Percentiles rank a stretch among this genome's conserved stretches.
phyloP scores from a whole-genome alignment of 208 protist genomes.

The Crithidia mellificae region DNA sequence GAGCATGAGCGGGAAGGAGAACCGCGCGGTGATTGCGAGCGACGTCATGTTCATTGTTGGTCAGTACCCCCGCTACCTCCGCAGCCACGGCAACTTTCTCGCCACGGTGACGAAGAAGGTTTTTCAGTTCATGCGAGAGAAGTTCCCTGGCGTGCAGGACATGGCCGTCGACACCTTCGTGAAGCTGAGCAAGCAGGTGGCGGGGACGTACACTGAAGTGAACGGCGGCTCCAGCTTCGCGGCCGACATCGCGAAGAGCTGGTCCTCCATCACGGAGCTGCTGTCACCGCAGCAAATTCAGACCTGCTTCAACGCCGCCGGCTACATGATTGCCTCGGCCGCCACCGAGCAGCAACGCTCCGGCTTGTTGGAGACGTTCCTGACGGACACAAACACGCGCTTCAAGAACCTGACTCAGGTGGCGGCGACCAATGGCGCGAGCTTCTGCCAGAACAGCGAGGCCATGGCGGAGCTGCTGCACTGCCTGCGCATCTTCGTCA shows the following conservation, averaged over 20 bases:
- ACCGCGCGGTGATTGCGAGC: slow-evolving; percentile 98
- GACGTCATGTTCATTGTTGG: slow-evolving; percentile 99
- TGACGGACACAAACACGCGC: slow-evolving; percentile 87
- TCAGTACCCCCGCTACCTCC: slow-evolving; percentile 99
- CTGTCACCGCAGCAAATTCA: slow-evolving; percentile 93
- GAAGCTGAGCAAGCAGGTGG: slow-evolving; percentile 97
- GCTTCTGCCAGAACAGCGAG: slow-evolving; percentile 63
- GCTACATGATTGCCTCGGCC: slow-evolving; percentile 92
- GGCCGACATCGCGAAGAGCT: slow-evolving; percentile 88
- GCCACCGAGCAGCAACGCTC: slow-evolving; percentile 34
- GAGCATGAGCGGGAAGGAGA: slow-evolving; percentile 94
- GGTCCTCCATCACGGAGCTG: slow-evolving; percentile 90
- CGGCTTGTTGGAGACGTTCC: slow-evolving; percentile 80
- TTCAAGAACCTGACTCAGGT: slow-evolving; percentile 72
- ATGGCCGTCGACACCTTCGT: slow-evolving; percentile 99
- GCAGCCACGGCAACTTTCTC: slow-evolving; percentile 97
- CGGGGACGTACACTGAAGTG: slow-evolving; percentile 81
- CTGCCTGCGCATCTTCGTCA: slow-evolving; percentile 95
- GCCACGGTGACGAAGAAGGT: slow-evolving; percentile 99
- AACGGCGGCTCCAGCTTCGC: slow-evolving; percentile 76
- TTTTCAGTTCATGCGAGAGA: slow-evolving; percentile 99
- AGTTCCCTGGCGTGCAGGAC: slow-evolving; percentile 98
- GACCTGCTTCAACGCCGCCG: slow-evolving; percentile 97
- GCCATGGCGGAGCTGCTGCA: slow-evolving; percentile 87
- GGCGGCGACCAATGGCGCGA: slow-evolving; percentile 42